Evolutionary conservation across 2,329 filamentous ascomycete genomes (phyloP), one percentile per base, ranked within the genome.

Genomic region (Colletotrichum theobromicola): DNA sequence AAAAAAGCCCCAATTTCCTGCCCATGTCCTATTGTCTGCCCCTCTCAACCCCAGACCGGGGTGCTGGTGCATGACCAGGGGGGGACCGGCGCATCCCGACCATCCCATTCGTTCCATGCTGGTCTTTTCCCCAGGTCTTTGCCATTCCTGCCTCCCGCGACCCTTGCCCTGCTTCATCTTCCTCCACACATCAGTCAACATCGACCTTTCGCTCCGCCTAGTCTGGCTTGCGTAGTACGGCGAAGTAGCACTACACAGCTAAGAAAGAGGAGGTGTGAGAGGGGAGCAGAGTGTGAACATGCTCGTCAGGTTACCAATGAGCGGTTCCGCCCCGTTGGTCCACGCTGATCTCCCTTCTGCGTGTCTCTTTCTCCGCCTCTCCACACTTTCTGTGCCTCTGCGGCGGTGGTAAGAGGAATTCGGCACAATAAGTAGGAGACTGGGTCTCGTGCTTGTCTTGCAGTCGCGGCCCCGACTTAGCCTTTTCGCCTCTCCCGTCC

Each of bases 81-180:
- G 60, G 53, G 63, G 18, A 32, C 62, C 63, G 63, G 63, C 60
- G 73, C 64, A 74, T 75, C 64, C 70, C 70, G 63, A 67, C 42
- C 35, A 64, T 69, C 57, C 46, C 60, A 74, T 75, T 75, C 70
- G 70, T 35, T 24, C 35, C 34, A 30, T 63, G 42, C 46, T 57
- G 60, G 68, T 63, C 34, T 61, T 46, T 75, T 74, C 73, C 73
- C 73, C 70, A 75, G 73, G 73, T 73, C 65, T 75, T 63, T 64
- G 71, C 67, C 63, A 67, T 61, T 67, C 65, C 65, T 46, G 55
- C 70, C 42, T 13, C 62, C 50, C 46, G 64, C 63, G 64, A 75
- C 64, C 73, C 73, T 32, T 61, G 53, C 66, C 57, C 42, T 70
- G 63, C 34, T 35, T 28, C 28, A 18, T 24, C 34, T 46, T 46